phyloP scores from a whole-genome alignment of 257 asterid genomes.

The Oldenlandia corymbosa region DNA sequence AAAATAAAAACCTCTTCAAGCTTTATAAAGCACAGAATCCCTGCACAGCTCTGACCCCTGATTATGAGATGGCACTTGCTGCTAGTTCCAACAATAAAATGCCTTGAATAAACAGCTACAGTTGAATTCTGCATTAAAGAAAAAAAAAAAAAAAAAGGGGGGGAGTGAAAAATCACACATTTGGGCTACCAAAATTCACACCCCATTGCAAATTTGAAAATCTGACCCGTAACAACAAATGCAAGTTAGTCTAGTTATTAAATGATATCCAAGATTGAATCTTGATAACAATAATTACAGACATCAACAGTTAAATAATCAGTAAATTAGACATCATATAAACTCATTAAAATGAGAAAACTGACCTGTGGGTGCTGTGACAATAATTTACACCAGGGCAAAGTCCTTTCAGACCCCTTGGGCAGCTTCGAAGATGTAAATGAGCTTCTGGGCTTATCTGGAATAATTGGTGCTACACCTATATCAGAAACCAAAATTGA shows the following conservation, averaged over 20 bases:
- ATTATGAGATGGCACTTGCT: conserved; percentile 59
- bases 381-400: conserved; percentile 80
- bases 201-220: neutral
- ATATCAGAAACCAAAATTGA: neutral
- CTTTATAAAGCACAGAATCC: conserved; percentile 49
- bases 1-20: conserved; percentile 46
- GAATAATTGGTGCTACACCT: conserved; percentile 39
- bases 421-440: conserved; percentile 48
- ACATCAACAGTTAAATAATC: neutral
- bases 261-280: neutral
- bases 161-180: conserved; percentile 2
- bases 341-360: neutral
- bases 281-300: neutral
- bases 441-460: conserved; percentile 54
- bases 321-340: neutral
- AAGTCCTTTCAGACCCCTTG: conserved; percentile 40
- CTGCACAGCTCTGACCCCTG: conserved; percentile 48
- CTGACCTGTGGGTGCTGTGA: conserved; percentile 60
- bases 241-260: neutral
- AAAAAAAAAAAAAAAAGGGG: neutral
- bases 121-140: conserved; percentile 52
- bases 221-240: neutral
- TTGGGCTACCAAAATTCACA: conserved; percentile 10
- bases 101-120: conserved; percentile 42
- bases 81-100: conserved; percentile 62